These are phyloP conservation scores for Yarrowia hollandica DNA, from an alignment of 805 yeast species.

Conservation along the genomic window DNA sequence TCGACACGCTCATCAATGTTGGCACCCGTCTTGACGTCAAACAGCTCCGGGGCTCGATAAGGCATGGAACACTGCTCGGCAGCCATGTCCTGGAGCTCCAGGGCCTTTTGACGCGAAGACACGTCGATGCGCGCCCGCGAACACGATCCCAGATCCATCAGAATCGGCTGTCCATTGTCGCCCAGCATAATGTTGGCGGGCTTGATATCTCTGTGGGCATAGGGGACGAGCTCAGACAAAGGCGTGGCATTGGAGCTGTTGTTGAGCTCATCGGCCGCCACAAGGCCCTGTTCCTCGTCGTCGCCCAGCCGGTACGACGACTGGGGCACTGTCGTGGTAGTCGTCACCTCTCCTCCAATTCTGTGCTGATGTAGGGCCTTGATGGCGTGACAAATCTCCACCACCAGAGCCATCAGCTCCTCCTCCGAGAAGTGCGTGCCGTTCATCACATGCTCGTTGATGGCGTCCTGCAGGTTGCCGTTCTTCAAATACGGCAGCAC, in stretches of 20 bases:
- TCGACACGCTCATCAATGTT: conserved; percentile 72
- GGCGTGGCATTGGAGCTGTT: conserved; percentile 50
- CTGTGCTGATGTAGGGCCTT: conserved; percentile 64
- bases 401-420: conserved; percentile 61
- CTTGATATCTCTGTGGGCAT: conserved; percentile 83
- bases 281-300: conserved; percentile 36
- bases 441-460: conserved; percentile 62
- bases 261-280: conserved; percentile 37
- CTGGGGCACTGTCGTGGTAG: neutral
- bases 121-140: conserved; percentile 58
- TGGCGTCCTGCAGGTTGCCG: conserved; percentile 80
- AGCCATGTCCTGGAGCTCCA: conserved; percentile 75
- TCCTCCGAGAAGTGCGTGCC: conserved; percentile 55
- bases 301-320: conserved; percentile 6
- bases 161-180: conserved; percentile 70
- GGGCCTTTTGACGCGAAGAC: conserved; percentile 64
- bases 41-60: conserved; percentile 85
- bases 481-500: conserved; percentile 72
- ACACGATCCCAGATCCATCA: conserved; percentile 84
- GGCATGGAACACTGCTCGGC: conserved; percentile 84
- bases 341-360: conserved; percentile 22
- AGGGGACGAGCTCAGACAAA: conserved; percentile 59
- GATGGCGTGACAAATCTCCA: conserved; percentile 73
- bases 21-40: conserved; percentile 71
- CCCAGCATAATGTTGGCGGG: conserved; percentile 87